Evolutionary conservation across 306 rosid genomes (phyloP), one percentile per base, ranked within the genome.

Genomic region (Cucurbita ficifolia): DNA sequence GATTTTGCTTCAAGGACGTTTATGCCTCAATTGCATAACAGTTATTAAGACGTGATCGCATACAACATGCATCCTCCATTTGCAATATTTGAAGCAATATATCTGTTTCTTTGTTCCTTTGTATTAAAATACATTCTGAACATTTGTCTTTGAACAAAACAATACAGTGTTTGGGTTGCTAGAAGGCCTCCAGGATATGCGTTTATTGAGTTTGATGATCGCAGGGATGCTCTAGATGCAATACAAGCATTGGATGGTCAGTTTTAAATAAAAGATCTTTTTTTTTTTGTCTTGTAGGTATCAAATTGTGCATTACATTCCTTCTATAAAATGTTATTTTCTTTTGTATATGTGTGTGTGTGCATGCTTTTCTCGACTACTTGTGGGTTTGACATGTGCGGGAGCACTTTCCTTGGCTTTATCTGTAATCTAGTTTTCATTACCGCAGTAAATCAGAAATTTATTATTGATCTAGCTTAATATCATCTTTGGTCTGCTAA

Each of bases 151-250:
- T 50, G 48, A 39, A 16, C 75, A 18, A 39, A 46, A 19, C 10
- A 60, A 60, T 62, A 76, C 87, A 93, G 98, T 72, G 94, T 93
- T 18, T 93, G 97, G 98, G 98, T 93, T 77, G 98, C 98, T 55
- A 86, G 98, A 75, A 86, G 97, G 75, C 98, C 98, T 42, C 98
- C 98, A 0, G 97, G 98, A 6, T 93, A 93, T 79, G 97, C 98
- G 17, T 93, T 93, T 80, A 68, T 93, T 2, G 97, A 93, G 87
- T 93, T 93, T 80, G 97, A 93, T 76, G 98, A 93, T 78, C 82
- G 87, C 86, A 88, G 98, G 87, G 98, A 93, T 81, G 97, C 98
- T 61, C 82, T 88, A 6, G 98, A 93, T 84, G 98, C 97, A 2
- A 80, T 93, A 80, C 94, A 93, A 69, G 87, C 89, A 9, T 81